Conservation (phyloP, 164 flowering plant species). For the Tetracentron sinense region DNA sequence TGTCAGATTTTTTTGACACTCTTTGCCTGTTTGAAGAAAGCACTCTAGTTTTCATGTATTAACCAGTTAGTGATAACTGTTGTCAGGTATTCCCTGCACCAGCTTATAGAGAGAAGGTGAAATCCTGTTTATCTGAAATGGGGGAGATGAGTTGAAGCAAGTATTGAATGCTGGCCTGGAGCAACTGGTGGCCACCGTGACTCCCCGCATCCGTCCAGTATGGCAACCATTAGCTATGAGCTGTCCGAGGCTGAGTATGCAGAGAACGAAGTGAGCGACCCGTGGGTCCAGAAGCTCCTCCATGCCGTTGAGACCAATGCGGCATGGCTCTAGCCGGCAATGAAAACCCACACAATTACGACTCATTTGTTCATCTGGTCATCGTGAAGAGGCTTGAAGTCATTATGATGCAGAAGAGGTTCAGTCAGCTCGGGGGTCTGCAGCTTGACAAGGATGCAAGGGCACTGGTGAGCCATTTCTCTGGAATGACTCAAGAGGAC, state of each 20-base stretch:
- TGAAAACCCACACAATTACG: conserved; percentile 85
- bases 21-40: too few species aligned
- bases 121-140: too few species aligned
- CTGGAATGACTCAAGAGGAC: conserved; percentile 90
- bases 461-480: conserved; percentile 85
- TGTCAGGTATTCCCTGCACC: too few species aligned
- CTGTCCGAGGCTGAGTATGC: conserved; percentile 90
- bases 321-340: conserved; percentile 82
- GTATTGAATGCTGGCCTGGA: too few species aligned
- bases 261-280: conserved; percentile 90
- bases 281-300: conserved; percentile 96
- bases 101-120: too few species aligned
- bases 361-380: conserved; percentile 73
- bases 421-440: conserved; percentile 91
- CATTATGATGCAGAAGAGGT: conserved; percentile 95
- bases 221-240: conserved; percentile 32
- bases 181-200: too few species aligned
- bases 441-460: conserved; percentile 89
- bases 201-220: too few species aligned
- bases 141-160: too few species aligned
- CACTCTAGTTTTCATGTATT: too few species aligned
- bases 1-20: too few species aligned
- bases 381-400: conserved; percentile 89
- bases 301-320: conserved; percentile 83
- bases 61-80: too few species aligned